Conservation (phyloP, 2,329 filamentous ascomycete genomes). For the Colletotrichum sp. region DNA sequence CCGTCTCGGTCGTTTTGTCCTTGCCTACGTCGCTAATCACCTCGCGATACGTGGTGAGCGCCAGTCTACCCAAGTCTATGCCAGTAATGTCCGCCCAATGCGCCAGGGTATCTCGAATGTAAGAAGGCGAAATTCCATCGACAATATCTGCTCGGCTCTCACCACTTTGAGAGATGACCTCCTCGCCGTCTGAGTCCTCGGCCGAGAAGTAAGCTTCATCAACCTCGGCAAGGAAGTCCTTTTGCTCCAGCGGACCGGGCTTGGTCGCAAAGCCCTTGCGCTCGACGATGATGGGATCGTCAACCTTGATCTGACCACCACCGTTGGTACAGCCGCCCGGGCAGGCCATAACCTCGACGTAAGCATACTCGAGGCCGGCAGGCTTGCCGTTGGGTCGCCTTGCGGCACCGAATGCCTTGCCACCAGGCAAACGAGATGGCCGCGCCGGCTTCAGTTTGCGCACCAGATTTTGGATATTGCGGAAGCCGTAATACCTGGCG, state of each 20-base stretch:
- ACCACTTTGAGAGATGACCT: constrained; percentile 28
- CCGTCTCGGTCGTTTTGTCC: constrained; percentile 69
- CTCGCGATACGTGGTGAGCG: constrained; percentile 87
- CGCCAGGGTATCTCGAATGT: constrained; percentile 71
- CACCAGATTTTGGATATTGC: constrained; percentile 98
- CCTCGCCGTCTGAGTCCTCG: constrained; percentile 54
- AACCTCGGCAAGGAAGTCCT: constrained; percentile 80
- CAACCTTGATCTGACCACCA: constrained; percentile 91
- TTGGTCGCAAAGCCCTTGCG: constrained; percentile 56
- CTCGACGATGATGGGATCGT: constrained; percentile 70
- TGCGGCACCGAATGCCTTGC: constrained; percentile 62
- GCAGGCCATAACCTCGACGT: constrained; percentile 98
- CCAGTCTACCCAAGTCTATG: constrained; percentile 73
- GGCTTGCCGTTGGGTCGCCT: constrained; percentile 58
- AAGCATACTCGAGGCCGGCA: constrained; percentile 74
- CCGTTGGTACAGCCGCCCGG: constrained; percentile 99
- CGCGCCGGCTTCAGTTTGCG: constrained; percentile 85
- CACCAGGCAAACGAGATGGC: constrained; percentile 80
- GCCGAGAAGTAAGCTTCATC: constrained; percentile 91
- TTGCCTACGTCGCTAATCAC: constrained; percentile 97
- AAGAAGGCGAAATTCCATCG: constrained; percentile 69
- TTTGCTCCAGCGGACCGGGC: constrained; percentile 79
- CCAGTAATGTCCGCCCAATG: constrained; percentile 80
- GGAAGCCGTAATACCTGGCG: constrained; percentile 94
- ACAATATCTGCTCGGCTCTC: constrained; percentile 48